These are phyloP conservation scores for Xylariaceae sp. DNA, from an alignment of 2,329 filamentous ascomycete species.

Conservation along the genomic window DNA sequence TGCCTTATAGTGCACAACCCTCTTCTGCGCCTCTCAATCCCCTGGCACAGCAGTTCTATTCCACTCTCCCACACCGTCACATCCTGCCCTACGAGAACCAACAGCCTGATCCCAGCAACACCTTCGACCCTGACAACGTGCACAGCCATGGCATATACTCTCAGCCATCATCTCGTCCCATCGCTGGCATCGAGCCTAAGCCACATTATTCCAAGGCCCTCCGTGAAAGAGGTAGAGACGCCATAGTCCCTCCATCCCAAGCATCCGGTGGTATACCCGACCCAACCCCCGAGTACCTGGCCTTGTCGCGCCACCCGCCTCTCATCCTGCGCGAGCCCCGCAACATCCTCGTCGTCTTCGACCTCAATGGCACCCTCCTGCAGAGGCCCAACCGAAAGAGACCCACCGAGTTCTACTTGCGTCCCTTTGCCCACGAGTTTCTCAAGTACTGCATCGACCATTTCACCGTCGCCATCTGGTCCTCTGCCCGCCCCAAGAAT, in stretches of 20 bases:
- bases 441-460: constrained; percentile 68
- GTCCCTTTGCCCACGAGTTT: constrained; percentile 67
- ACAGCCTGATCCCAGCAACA: too few species aligned
- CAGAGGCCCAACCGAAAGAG: constrained; percentile 56
- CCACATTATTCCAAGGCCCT: too few species aligned
- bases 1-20: too few species aligned
- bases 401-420: constrained; percentile 55
- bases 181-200: too few species aligned
- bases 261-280: constrained; percentile 57
- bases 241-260: constrained; percentile 18
- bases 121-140: too few species aligned
- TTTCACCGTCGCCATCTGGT: constrained; percentile 86
- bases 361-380: constrained; percentile 90
- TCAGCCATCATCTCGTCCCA: too few species aligned
- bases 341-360: constrained; percentile 76
- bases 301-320: constrained; percentile 44
- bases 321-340: constrained; percentile 43
- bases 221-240: constrained; percentile 1
- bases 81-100: too few species aligned
- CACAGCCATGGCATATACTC: too few species aligned
- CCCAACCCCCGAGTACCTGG: constrained; percentile 59
- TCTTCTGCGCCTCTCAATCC: too few species aligned
- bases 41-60: too few species aligned
- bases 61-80: too few species aligned
- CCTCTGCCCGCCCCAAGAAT: constrained; percentile 72